A percentile compares a stretch with the other conserved stretches of the same genome.
Conservation (phyloP, 805 yeast species). For the Nakazawaea ernobii region DNA sequence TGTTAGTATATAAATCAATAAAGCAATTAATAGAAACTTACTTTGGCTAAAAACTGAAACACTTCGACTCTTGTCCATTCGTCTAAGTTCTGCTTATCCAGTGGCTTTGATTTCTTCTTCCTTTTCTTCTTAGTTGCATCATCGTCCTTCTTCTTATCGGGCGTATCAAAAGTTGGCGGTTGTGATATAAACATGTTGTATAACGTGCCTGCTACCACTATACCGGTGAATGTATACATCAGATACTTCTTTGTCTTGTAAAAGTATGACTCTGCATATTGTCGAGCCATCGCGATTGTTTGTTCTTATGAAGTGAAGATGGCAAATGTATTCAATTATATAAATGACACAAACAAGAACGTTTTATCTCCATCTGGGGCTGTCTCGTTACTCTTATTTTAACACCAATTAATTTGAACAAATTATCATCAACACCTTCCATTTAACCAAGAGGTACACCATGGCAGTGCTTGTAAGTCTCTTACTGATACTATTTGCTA, state of each 20-base stretch:
- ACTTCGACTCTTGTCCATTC: constrained; percentile 9
- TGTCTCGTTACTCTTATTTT: no score
- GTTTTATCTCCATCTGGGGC: no score
- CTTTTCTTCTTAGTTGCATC: not conserved
- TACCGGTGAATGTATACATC: constrained; percentile 10
- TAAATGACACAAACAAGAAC: no score
- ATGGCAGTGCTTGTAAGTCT: no score
- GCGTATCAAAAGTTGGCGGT: constrained; percentile 6
- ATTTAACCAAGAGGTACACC: no score
- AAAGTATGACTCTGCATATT: not conserved
- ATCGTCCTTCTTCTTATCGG: not conserved
- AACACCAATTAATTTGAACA: no score
- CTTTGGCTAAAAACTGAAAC: constrained; percentile 10
- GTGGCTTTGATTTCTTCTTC: constrained; percentile 1
- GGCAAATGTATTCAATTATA: no score
- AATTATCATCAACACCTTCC: no score
- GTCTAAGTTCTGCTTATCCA: not conserved
- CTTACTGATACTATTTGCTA: not conserved
- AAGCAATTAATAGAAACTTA: constrained; percentile 2
- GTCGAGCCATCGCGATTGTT: not conserved
- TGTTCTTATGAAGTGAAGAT: no score
- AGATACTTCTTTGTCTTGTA: constrained; percentile 3
- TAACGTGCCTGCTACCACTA: constrained; percentile 10
- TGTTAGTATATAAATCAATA: not conserved
- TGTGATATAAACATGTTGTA: constrained; percentile 8